A percentile compares a stretch with the other conserved stretches of the same genome.
Conservation (phyloP, 805 yeast genomes). For the Zygosaccharomyces kombuchaensis region DNA sequence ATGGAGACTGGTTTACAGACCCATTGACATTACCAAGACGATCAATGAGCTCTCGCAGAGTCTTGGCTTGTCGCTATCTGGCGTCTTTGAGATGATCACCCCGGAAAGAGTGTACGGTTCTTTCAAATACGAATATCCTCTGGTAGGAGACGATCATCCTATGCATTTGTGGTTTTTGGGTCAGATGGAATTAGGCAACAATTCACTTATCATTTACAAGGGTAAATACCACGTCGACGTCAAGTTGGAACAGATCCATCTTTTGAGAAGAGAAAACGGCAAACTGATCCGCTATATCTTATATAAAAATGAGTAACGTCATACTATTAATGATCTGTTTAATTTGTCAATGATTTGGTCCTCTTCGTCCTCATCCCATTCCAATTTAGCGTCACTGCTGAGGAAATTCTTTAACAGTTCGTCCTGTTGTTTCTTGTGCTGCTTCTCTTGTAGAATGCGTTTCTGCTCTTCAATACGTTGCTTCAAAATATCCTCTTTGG, state of each 20-base stretch:
- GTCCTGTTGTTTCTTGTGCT: slow-evolving; percentile 28
- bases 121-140: slow-evolving; percentile 30
- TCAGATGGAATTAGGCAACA: slow-evolving; percentile 23
- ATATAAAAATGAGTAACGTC: slow-evolving; percentile 19
- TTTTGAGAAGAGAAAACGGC: slow-evolving; percentile 27
- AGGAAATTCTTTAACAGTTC: slow-evolving; percentile 28
- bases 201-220: slow-evolving; percentile 25
- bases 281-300: slow-evolving; percentile 28
- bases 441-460: slow-evolving; percentile 19
- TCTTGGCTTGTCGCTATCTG: slow-evolving; percentile 25
- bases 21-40: slow-evolving; percentile 18
- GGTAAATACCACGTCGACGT: slow-evolving; percentile 34
- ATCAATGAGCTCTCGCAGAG: slow-evolving; percentile 16
- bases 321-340: slow-evolving; percentile 14
- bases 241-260: slow-evolving; percentile 28
- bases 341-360: slow-evolving; percentile 22
- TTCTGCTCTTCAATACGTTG: slow-evolving; percentile 32
- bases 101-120: slow-evolving; percentile 27
- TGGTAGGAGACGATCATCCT: slow-evolving; percentile 23
- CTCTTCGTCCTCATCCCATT: slow-evolving; percentile 34
- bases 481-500: slow-evolving; percentile 20
- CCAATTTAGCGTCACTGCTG: slow-evolving; percentile 23
- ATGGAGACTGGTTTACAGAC: slow-evolving; percentile 27
- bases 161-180: slow-evolving; percentile 33
- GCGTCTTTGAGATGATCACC: slow-evolving; percentile 23